Base-by-base conservation (phyloP, 2,329 filamentous ascomycete species). In the Chrysosporium queenslandicum region DNA sequence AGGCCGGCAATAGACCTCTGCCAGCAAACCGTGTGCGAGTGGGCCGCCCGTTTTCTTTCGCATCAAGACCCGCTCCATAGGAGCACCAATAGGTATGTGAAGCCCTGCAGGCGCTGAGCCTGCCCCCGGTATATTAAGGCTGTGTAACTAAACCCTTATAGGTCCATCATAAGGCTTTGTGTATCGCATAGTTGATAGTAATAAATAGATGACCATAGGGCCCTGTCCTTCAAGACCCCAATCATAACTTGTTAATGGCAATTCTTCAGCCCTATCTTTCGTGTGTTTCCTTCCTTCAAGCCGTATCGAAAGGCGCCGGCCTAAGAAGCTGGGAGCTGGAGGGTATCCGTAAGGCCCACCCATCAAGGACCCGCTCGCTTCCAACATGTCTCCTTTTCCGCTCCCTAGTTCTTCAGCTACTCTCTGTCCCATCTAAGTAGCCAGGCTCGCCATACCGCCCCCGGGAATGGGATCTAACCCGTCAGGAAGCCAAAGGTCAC, bases 201-300 rank as follows among this genome's bases (percentile, higher is more conserved):
- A 6, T 34, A 34, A 21, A 21, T 20, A 8, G 2, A 20, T 12
- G 18, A 16, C n/a, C 27, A 4, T 32, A 21, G 21, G 4, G 20
- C 29, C 32, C 34, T 11, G 29, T 36, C 9, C n/a, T n/a, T 36
- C 6, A 45, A 34, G 37, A 32, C 23, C 20, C 40, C 2, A 52
- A 27, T 27, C 18, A 29, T 3, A 52, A 30, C 20, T 7, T 52
- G 14, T 25, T 34, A 7, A 37, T 46, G 40, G 40, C 40, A 25
- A 52, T 52, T 3, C 16, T 37, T 36, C 27, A 52, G n/a, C 40
- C 50, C 2, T 25, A n/a, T 8, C 25, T 40, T 3, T 52, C 45
- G 16, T 21, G 36, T 4, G 18, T 2, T 23, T 37, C 21, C 16
- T 52, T 52, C 41, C 9, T 52, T 14, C 5, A 18, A n/a, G 11